These are phyloP conservation scores for Annona cherimola DNA, from an alignment of 164 flowering plant genomes.

Conservation along the genomic window DNA sequence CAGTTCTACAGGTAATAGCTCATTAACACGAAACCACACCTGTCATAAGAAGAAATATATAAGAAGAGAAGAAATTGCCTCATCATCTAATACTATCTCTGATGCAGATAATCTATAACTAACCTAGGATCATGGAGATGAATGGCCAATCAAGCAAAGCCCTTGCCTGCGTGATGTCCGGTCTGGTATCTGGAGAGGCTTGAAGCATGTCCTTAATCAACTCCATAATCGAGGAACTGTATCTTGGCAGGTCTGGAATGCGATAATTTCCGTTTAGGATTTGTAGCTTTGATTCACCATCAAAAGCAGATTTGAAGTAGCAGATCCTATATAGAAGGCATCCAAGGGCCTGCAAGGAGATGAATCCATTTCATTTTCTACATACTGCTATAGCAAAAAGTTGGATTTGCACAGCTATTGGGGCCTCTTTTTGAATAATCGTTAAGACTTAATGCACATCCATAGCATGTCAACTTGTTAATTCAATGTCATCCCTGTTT, in stretches of 20 bases:
- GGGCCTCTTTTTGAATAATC: too few species aligned
- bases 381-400: too few species aligned
- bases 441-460: too few species aligned
- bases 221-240: slow-evolving; percentile 53
- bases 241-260: slow-evolving; percentile 86
- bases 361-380: slow-evolving; percentile 1
- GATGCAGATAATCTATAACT: slow-evolving; percentile 67
- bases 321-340: slow-evolving; percentile 90
- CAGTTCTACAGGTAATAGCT: slow-evolving; percentile 51
- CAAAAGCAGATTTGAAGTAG: slow-evolving; percentile 93
- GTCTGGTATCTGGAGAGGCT: slow-evolving; percentile 83
- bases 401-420: too few species aligned
- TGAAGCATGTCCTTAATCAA: slow-evolving; percentile 90
- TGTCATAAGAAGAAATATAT: slow-evolving; percentile 35
- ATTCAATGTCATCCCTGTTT: too few species aligned
- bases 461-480: too few species aligned
- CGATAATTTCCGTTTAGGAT: slow-evolving; percentile 94
- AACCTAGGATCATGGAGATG: slow-evolving; percentile 93
- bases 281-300: slow-evolving; percentile 98
- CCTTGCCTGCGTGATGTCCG: slow-evolving; percentile 99
- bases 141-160: slow-evolving; percentile 97
- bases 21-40: slow-evolving; percentile 99
- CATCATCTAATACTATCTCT: slow-evolving; percentile 30
- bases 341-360: slow-evolving; percentile 76
- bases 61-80: slow-evolving; percentile 20